phyloP scores from a whole-genome alignment of 139 green algal genomes.

The Picochlorum costavermella region DNA sequence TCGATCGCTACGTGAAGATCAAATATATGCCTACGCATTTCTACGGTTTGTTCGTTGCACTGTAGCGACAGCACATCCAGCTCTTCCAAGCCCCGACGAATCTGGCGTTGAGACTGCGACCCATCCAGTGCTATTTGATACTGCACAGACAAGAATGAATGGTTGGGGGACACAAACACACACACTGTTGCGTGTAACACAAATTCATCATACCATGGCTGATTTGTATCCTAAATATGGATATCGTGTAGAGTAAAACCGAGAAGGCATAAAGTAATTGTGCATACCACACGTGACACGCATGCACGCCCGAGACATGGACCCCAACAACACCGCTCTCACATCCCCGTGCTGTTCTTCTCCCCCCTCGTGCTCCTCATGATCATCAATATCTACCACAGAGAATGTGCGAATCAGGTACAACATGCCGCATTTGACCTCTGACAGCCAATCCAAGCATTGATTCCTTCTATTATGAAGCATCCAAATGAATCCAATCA shows the following conservation, averaged over 20 bases:
- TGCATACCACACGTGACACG: slow-evolving; percentile 22
- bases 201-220: slow-evolving; percentile 30
- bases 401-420: slow-evolving; percentile 35
- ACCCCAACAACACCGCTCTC: neutral
- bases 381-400: slow-evolving; percentile 15
- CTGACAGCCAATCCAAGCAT: slow-evolving; percentile 25
- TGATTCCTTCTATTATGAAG: slow-evolving; percentile 33
- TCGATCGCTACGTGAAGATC: slow-evolving; percentile 30
- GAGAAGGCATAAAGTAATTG: slow-evolving; percentile 35
- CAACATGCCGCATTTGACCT: slow-evolving; percentile 40
- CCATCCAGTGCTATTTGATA: slow-evolving; percentile 28
- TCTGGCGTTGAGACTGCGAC: neutral
- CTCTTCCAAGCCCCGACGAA: neutral
- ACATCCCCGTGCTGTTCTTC: neutral
- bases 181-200: neutral
- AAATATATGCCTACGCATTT: slow-evolving; percentile 6
- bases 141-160: neutral
- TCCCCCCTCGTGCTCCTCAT: neutral
- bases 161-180: neutral
- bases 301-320: neutral
- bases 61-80: slow-evolving; percentile 4
- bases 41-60: neutral
- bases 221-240: slow-evolving; percentile 31
- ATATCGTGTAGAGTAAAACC: slow-evolving; percentile 46
- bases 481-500: slow-evolving; percentile 31